Evolutionary conservation across 139 green algal species (phyloP).

Genomic region (Desmodesmus armatus): DNA sequence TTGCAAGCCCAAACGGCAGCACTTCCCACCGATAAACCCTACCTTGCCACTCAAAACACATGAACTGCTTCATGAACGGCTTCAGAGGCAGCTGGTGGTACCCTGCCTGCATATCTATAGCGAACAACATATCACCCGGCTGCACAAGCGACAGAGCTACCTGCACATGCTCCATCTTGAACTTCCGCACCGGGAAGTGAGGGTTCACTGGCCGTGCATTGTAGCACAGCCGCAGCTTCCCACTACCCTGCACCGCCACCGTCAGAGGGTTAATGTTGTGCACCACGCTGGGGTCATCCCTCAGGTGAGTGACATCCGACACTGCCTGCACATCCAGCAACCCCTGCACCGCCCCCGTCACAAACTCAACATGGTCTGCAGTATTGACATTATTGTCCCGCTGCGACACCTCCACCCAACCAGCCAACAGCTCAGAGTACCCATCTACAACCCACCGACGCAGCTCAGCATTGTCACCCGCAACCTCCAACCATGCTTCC

Average conservation of each 20-base stretch:
- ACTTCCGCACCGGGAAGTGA: background rate
- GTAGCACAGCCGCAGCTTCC: conserved; percentile 16
- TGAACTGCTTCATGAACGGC: conserved; percentile 2
- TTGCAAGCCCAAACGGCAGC: conserved; percentile 28
- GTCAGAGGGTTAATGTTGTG: background rate
- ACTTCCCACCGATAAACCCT: conserved; percentile 3
- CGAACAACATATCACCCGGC: conserved; percentile 14
- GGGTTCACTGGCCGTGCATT: background rate
- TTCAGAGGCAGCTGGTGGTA: conserved; percentile 12
- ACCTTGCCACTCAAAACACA: conserved; percentile 30
- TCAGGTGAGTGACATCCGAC: background rate
- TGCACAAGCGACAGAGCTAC: background rate
- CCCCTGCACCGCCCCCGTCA: background rate
- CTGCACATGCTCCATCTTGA: conserved; percentile 30
- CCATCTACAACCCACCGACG: no score
- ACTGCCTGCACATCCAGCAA: background rate
- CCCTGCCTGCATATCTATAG: background rate
- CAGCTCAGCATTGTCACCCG: no score
- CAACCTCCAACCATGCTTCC: no score
- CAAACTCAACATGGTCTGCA: background rate
- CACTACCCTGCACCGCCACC: background rate
- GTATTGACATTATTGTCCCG: conserved; percentile 21
- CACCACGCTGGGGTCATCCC: background rate
- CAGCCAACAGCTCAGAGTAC: no score
- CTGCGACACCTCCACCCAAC: no score